Evolutionary conservation across 1,139 yeast species (phyloP).

Genomic region (Saccharomyces hybrid): DNA sequence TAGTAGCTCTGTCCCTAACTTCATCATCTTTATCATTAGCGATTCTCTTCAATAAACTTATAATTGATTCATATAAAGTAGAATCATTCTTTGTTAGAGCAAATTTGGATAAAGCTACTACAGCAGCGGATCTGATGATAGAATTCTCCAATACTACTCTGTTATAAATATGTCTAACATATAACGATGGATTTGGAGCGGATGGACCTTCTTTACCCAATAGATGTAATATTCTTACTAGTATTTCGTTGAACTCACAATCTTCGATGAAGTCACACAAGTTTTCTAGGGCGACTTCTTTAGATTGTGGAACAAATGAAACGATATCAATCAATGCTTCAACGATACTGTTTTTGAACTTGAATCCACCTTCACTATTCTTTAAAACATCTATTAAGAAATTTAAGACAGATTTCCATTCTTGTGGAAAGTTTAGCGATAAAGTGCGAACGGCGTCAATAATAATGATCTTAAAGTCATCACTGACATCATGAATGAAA

Average conservation of each 20-base stretch:
- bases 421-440: conserved; percentile 87
- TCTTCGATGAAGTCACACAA: conserved; percentile 96
- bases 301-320: conserved; percentile 78
- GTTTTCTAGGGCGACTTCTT: conserved; percentile 76
- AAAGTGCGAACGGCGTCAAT: conserved; percentile 90
- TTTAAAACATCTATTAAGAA: conserved; percentile 81
- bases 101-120: conserved; percentile 84
- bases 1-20: conserved; percentile 94
- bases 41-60: conserved; percentile 72
- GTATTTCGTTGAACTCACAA: conserved; percentile 89
- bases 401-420: conserved; percentile 72
- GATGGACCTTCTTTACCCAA: conserved; percentile 93
- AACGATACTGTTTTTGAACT: conserved; percentile 77
- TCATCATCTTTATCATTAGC: conserved; percentile 84
- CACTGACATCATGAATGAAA: conserved; percentile 88
- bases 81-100: conserved; percentile 68
- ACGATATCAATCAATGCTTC: conserved; percentile 90
- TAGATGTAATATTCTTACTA: conserved; percentile 83
- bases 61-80: conserved; percentile 58
- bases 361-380: conserved; percentile 77
- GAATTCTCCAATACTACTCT: conserved; percentile 94
- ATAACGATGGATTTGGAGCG: conserved; percentile 78
- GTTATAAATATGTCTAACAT: conserved; percentile 92
- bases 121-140: conserved; percentile 91
- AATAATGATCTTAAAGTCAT: conserved; percentile 89